Percentiles rank a stretch among this genome's conserved stretches.
phyloP scores from a whole-genome alignment of 768 basidiomycete species.

The Tephrocybe rancida region DNA sequence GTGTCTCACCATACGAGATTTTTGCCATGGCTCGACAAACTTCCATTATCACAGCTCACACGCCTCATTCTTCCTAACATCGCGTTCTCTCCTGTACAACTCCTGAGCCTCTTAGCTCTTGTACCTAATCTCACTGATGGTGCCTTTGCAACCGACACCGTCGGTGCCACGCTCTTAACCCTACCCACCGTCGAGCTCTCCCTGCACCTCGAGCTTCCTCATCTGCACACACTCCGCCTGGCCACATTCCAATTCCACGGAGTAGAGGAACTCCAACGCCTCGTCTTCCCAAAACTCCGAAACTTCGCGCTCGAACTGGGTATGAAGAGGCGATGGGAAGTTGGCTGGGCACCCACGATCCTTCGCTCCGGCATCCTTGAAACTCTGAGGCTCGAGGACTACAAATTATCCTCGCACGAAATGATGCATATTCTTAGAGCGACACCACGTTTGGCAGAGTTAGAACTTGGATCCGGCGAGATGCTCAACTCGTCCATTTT shows the following conservation, averaged over 20 bases:
- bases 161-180: not conserved
- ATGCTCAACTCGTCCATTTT: slow-evolving; percentile 5
- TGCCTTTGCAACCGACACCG: not conserved
- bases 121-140: not conserved
- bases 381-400: not conserved
- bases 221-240: not conserved
- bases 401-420: not conserved
- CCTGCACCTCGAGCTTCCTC: not conserved
- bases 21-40: not conserved
- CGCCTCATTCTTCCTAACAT: not conserved
- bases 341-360: slow-evolving; percentile 1
- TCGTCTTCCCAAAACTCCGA: slow-evolving; percentile 6
- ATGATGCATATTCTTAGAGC: not conserved
- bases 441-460: not conserved
- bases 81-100: not conserved
- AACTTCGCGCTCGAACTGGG: not conserved
- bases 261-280: not conserved
- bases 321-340: not conserved
- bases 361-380: slow-evolving; percentile 2
- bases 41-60: slow-evolving; percentile 9
- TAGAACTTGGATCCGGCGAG: slow-evolving; percentile 2
- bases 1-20: not conserved
- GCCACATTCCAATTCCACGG: not conserved
- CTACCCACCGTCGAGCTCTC: not conserved
- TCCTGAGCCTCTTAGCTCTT: not conserved